Evolutionary conservation across 2,329 filamentous ascomycete genomes (phyloP).

Genomic region (Pseudopithomyces chartarum): DNA sequence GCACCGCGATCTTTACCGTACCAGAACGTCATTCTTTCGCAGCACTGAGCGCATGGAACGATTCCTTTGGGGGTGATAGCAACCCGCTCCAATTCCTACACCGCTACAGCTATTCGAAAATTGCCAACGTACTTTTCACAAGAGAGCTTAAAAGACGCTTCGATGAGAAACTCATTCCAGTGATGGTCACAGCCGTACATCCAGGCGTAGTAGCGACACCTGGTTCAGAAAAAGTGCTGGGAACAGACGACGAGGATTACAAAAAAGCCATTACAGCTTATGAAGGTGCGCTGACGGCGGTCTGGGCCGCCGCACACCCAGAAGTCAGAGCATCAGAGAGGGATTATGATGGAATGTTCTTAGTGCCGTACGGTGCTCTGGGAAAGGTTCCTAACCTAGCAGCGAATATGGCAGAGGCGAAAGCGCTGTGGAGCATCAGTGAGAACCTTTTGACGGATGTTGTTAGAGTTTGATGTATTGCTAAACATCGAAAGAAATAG

Average conservation of each 20-base stretch:
- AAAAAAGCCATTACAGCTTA: constrained; percentile 2
- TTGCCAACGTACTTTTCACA: constrained; percentile 53
- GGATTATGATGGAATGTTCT: constrained; percentile 10
- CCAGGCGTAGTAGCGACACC: constrained; percentile 14
- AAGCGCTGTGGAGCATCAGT: constrained; percentile 13
- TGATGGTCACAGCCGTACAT: constrained; percentile 14
- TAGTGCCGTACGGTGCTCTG: constrained; percentile 12
- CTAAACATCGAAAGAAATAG: no score
- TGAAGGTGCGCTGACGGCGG: constrained; percentile 15
- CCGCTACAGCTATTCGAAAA: constrained; percentile 52
- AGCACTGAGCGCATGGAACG: constrained; percentile 25
- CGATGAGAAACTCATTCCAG: constrained; percentile 7
- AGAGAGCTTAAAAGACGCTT: constrained; percentile 43
- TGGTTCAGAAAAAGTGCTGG: constrained; percentile 6
- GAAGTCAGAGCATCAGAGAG: constrained; percentile 10
- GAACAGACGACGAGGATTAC: constrained; percentile 3
- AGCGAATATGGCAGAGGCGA: constrained; percentile 5
- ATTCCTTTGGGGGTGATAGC: constrained; percentile 25
- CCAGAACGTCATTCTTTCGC: neutral
- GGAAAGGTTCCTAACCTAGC: constrained; percentile 1
- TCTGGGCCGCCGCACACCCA: constrained; percentile 15
- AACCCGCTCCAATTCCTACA: constrained; percentile 22
- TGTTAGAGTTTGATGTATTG: neutral
- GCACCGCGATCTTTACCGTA: constrained; percentile 9
- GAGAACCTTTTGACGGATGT: constrained; percentile 8